Conservation (phyloP, 106 monocot genomes). For the Dendrobium huoshanense region DNA sequence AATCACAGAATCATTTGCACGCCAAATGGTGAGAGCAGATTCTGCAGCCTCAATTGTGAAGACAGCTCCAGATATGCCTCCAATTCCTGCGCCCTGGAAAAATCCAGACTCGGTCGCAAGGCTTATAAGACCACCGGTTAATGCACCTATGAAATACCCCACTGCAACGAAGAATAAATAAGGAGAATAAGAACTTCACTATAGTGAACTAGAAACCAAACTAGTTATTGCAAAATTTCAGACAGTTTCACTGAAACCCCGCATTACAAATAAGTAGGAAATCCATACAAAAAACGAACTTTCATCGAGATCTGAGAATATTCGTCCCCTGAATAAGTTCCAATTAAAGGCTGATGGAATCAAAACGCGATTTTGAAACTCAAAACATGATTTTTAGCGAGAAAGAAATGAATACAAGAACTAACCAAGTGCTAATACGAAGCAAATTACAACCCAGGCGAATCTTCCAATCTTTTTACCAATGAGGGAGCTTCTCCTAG, state of each 20-base stretch:
- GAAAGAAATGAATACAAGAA: neutral
- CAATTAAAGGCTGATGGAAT: neutral
- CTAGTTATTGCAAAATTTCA: too few species aligned
- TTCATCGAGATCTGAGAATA: neutral
- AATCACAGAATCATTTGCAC: conserved; percentile 28
- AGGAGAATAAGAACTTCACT: neutral
- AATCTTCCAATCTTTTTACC: neutral
- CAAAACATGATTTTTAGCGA: too few species aligned
- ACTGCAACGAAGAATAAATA: conserved; percentile 15
- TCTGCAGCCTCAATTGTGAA: conserved; percentile 44
- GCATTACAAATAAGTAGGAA: too few species aligned
- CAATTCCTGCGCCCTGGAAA: conserved; percentile 39
- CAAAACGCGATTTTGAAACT: neutral
- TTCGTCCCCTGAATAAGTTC: neutral
- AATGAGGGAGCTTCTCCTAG: neutral
- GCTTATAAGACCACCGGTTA: conserved; percentile 37
- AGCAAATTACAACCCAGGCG: neutral
- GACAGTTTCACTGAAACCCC: too few species aligned
- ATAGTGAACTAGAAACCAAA: too few species aligned
- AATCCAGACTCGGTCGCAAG: conserved; percentile 40
- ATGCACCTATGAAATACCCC: conserved; percentile 30
- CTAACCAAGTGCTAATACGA: neutral
- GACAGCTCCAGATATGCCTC: conserved; percentile 46
- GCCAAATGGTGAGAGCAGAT: conserved; percentile 31
- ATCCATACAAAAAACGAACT: too few species aligned